phyloP scores from a whole-genome alignment of 495 filamentous ascomycete genomes.

The Trichoderma reesei region DNA sequence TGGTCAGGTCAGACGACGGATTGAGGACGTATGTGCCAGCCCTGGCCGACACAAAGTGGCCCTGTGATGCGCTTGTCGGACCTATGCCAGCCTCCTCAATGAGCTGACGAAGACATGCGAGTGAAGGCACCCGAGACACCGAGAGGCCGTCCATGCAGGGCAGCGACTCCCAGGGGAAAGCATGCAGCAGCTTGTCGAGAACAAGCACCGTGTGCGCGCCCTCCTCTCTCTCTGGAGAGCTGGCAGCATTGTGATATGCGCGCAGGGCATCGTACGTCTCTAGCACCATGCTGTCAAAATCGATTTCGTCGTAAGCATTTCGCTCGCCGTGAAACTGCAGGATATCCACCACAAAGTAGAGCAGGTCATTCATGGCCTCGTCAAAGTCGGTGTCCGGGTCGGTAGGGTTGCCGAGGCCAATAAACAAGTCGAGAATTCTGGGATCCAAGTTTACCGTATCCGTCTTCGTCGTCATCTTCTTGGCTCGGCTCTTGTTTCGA shows the following conservation, averaged over 20 bases:
- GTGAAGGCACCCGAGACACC: slow-evolving; percentile 73
- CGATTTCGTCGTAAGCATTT: slow-evolving; percentile 96
- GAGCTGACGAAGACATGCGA: slow-evolving; percentile 60
- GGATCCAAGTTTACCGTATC: slow-evolving; percentile 56
- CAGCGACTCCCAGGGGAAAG: slow-evolving; percentile 92
- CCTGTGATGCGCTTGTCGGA: slow-evolving; percentile 20
- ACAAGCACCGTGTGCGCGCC: slow-evolving; percentile 76
- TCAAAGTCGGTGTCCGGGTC: slow-evolving; percentile 60
- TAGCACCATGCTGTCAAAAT: slow-evolving; percentile 83
- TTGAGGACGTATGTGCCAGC: slow-evolving; percentile 83
- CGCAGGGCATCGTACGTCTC: slow-evolving; percentile 73
- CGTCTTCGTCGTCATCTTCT: slow-evolving; percentile 29
- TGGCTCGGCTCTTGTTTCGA: slow-evolving; percentile 45
- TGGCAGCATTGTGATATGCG: slow-evolving; percentile 57
- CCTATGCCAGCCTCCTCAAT: slow-evolving; percentile 26
- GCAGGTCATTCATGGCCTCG: slow-evolving; percentile 74
- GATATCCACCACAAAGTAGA: slow-evolving; percentile 95
- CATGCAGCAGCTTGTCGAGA: slow-evolving; percentile 82
- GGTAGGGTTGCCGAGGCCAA: slow-evolving; percentile 67
- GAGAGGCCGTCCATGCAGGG: slow-evolving; percentile 73
- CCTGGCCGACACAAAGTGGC: slow-evolving; percentile 45
- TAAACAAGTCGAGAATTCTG: slow-evolving; percentile 76
- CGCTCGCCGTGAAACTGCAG: slow-evolving; percentile 92
- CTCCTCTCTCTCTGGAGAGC: slow-evolving; percentile 24
- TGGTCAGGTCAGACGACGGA: slow-evolving; percentile 66